A percentile compares a stretch with the other conserved stretches of the same genome.
Conservation (phyloP, 805 yeast species). For the Yamadazyma laniorum region DNA sequence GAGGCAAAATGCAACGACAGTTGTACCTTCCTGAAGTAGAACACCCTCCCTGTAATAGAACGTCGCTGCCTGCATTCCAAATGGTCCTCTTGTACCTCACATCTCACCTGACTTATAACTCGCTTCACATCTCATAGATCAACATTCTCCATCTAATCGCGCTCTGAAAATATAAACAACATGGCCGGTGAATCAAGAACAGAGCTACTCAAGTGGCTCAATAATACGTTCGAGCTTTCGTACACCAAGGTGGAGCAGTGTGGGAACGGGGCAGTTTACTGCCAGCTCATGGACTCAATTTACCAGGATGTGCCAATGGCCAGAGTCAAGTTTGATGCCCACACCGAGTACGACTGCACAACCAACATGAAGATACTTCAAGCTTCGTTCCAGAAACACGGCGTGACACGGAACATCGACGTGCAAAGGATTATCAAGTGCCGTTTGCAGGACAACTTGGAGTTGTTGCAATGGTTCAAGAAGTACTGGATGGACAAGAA, state of each 20-base stretch:
- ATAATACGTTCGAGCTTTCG: conserved; percentile 60
- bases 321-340: conserved; percentile 70
- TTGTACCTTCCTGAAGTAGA: too few relatives aligned
- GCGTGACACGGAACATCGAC: conserved; percentile 70
- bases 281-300: conserved; percentile 86
- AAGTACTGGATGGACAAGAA: conserved; percentile 76
- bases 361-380: conserved; percentile 86
- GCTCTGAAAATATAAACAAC: conserved; percentile 1
- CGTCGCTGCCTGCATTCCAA: too few relatives aligned
- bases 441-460: conserved; percentile 89
- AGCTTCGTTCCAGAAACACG: conserved; percentile 67
- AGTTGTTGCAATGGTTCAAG: conserved; percentile 90
- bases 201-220: conserved; percentile 84
- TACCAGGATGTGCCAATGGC: conserved; percentile 79
- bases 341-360: conserved; percentile 71
- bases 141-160: background rate
- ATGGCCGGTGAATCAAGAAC: conserved; percentile 69
- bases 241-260: conserved; percentile 85
- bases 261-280: conserved; percentile 94
- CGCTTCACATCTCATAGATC: background rate
- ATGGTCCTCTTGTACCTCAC: too few relatives aligned
- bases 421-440: conserved; percentile 84
- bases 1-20: too few relatives aligned
- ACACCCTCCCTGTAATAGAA: too few relatives aligned
- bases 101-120: too few relatives aligned